These are phyloP conservation scores for Phylloporus arenicola DNA, from an alignment of 768 basidiomycete genomes.

Conservation along the genomic window DNA sequence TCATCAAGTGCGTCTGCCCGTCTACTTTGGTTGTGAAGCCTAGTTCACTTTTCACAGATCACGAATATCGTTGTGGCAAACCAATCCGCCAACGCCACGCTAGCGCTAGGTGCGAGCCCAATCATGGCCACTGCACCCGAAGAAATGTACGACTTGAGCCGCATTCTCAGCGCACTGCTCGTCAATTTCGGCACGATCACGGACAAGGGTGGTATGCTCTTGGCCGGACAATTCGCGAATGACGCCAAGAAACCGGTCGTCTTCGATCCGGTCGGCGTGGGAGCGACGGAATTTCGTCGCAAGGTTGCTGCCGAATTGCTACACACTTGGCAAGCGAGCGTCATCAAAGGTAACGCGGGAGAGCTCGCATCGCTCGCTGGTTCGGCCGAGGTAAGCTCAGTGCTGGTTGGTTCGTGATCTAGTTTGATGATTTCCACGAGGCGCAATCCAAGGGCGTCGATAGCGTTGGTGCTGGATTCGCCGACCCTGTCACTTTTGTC, in stretches of 20 bases:
- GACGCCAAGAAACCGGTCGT: constrained; percentile 66
- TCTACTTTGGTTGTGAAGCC: background rate
- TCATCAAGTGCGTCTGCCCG: constrained; percentile 56
- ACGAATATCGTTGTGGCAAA: constrained; percentile 86
- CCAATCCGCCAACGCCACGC: constrained; percentile 85
- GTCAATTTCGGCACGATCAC: constrained; percentile 85
- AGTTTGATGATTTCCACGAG: constrained; percentile 29
- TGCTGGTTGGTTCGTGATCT: background rate
- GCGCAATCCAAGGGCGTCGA: constrained; percentile 82
- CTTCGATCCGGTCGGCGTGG: constrained; percentile 90
- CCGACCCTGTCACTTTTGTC: constrained; percentile 68
- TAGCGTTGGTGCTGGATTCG: constrained; percentile 71
- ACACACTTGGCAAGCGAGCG: constrained; percentile 74
- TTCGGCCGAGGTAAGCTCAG: constrained; percentile 58
- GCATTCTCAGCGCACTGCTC: constrained; percentile 61
- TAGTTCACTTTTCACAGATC: constrained; percentile 46
- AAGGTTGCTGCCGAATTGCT: constrained; percentile 55
- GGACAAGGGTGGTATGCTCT: constrained; percentile 66
- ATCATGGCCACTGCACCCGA: constrained; percentile 86
- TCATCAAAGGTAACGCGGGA: constrained; percentile 92
- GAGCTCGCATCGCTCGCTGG: constrained; percentile 78
- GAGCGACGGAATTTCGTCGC: constrained; percentile 71
- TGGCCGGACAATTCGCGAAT: constrained; percentile 70
- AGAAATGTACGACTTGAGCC: constrained; percentile 77
- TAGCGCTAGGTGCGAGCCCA: constrained; percentile 84